These are phyloP conservation scores for Penicillium mononematosum DNA, from an alignment of 495 filamentous ascomycete genomes.

Conservation along the genomic window DNA sequence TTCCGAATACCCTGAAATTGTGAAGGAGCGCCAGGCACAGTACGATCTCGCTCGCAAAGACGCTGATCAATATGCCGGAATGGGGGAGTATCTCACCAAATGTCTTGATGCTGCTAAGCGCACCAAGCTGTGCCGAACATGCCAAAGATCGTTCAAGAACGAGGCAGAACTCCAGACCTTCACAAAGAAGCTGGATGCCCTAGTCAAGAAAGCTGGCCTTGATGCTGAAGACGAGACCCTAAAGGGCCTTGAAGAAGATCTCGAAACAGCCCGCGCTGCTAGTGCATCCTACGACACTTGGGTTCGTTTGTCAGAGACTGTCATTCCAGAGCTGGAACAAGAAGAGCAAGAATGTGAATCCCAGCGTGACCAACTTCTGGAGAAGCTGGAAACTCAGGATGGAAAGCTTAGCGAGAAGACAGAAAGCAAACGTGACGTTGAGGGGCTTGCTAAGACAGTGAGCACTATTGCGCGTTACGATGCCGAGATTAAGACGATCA, in stretches of 20 bases:
- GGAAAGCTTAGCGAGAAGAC: constrained; percentile 60
- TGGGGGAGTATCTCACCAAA: constrained; percentile 62
- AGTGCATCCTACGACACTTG: constrained; percentile 71
- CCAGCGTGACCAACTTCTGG: constrained; percentile 59
- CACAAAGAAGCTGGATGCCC: constrained; percentile 58
- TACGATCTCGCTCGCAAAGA: constrained; percentile 63
- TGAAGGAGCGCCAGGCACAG: constrained; percentile 57
- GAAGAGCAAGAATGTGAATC: constrained; percentile 56
- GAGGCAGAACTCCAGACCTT: constrained; percentile 58
- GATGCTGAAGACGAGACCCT: constrained; percentile 55
- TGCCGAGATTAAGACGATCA: constrained; percentile 66
- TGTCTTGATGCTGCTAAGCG: constrained; percentile 58
- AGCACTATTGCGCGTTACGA: constrained; percentile 69
- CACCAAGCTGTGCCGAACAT: constrained; percentile 69
- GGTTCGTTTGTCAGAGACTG: constrained; percentile 60
- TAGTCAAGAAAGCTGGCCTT: constrained; percentile 54
- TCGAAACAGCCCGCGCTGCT: constrained; percentile 57
- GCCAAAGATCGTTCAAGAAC: constrained; percentile 60
- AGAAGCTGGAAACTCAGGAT: constrained; percentile 72
- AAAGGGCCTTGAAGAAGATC: constrained; percentile 48
- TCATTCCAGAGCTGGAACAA: constrained; percentile 66
- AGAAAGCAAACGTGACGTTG: constrained; percentile 68
- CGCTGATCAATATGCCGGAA: constrained; percentile 56
- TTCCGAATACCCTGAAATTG: constrained; percentile 49
- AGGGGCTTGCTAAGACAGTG: constrained; percentile 72